Conservation (phyloP, 2,329 filamentous ascomycete genomes). For the Ascochyta clinopodiicola region DNA sequence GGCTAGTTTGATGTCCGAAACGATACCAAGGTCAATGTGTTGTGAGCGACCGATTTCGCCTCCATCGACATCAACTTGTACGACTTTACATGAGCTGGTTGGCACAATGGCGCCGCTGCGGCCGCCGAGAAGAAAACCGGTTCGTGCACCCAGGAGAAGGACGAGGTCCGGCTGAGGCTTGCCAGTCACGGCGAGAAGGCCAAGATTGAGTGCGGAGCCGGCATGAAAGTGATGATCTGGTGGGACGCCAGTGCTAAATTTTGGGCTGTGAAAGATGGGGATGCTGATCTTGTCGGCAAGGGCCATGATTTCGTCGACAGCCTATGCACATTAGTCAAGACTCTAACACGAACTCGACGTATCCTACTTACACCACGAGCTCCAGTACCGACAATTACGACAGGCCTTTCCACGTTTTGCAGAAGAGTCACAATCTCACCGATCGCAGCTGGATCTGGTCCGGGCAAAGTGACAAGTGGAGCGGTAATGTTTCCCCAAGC, state of each 20-base stretch:
- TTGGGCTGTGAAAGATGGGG: constrained; percentile 52
- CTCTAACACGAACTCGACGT: too few relatives aligned
- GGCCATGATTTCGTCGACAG: constrained; percentile 38
- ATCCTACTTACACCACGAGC: constrained; percentile 18
- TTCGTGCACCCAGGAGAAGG: constrained; percentile 51
- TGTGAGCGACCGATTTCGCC: constrained; percentile 52
- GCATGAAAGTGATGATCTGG: constrained; percentile 44
- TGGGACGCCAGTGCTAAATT: constrained; percentile 40
- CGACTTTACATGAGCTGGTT: constrained; percentile 43
- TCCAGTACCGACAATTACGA: constrained; percentile 53
- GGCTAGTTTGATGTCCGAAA: constrained; percentile 49
- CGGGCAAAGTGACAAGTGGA: constrained; percentile 42
- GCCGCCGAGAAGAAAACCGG: constrained; percentile 52
- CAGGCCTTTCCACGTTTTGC: constrained; percentile 47
- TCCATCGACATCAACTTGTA: constrained; percentile 54
- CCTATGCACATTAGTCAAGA: constrained; percentile 21
- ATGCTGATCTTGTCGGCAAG: constrained; percentile 47
- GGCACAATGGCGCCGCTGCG: constrained; percentile 50
- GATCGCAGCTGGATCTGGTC: constrained; percentile 47
- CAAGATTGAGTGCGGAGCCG: constrained; percentile 47
- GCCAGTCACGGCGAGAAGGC: constrained; percentile 32
- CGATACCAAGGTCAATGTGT: constrained; percentile 51
- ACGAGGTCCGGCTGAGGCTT: constrained; percentile 51
- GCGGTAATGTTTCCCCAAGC: constrained; percentile 52
- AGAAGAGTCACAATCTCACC: constrained; percentile 42